Evolutionary conservation across 768 basidiomycete genomes (phyloP), one percentile per base, ranked within the genome.

Genomic region (Cytidiella melzeri): DNA sequence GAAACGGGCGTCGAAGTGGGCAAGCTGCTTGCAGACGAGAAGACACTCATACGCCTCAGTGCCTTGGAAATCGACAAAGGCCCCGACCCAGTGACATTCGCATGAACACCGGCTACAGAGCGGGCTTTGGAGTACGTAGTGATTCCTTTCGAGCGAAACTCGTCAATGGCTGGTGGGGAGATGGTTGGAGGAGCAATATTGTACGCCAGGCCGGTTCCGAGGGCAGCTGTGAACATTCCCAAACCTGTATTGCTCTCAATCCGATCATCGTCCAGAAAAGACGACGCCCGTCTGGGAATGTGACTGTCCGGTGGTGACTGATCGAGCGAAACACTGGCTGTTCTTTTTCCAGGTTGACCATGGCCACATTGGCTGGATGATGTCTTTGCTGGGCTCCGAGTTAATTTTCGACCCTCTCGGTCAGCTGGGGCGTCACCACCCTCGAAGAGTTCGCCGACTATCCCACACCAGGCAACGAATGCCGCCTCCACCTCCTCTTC

Each of bases 401-500:
- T 38, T 41, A 19, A 10, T 25, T 28, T 48, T 43, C 34, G 26
- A n/a, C 28, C 21, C 46, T 15, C 26, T 13, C 40, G 39, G 4
- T 25, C 49, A 10, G 43, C 13, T 34, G 38, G 34, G 40, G 26
- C 15, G 9, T 45, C 34, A 25, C 44, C 52, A 3, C 50, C 43
- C 41, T 43, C 45, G 46, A 75, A 73, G 58, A 73, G 67, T 26
- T 63, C 63, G 20, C 74, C 75, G 3, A 79, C 77, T 28, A 77
- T 68, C 28, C 71, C 67, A 48, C 76, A 58, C 79, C 82, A 87
- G 1, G 71, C 68, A 41, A 82, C 72, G 52, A 84, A 76, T 1
- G 81, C 75, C 11, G 61, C 60, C 54, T 82, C 78, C 19, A 85
- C 61, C n/a, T 69, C 67, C 23, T 75, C 71, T 57, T 81, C 74